Evolutionary conservation across 148 eudicot species (phyloP), one percentile per base, ranked within the genome.

Genomic region (Agrostemma githago): DNA sequence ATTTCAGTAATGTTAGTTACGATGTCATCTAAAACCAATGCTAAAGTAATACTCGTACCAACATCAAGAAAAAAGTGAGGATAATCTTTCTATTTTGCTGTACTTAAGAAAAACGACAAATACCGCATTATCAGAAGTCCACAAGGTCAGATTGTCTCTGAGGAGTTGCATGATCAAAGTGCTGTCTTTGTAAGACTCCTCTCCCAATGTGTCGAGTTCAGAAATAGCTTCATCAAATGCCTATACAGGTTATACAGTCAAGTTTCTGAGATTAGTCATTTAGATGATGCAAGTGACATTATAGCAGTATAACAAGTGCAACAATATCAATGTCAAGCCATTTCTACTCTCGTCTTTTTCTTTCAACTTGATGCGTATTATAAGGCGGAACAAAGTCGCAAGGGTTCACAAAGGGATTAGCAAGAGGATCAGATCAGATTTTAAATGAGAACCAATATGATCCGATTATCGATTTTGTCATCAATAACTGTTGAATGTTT

Each of bases 131-230:
- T 88, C 92, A 26, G 92, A 88, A 66, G 92, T 88, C 92, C 92
- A 88, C 74, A 88, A 76, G 68, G 92, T 88, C 76, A 88, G 72
- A 79, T 88, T 88, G 82, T 88, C 92, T 5, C 92, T 80, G 39
- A 88, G 92, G 63, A 88, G 92, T 77, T 88, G 92, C 92, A 88
- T 88, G 74, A 88, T 88, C 83, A 86, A 77, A 59, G 92, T 88
- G 84, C 92, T 88, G 71, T 88, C 92, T 83, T 88, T 88, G 88
- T 88, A 88, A 40, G 92, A 88, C 63, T 88, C 92, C 83, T 88
- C 92, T 12, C 92, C 92, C 81, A 88, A 73, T 41, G 92, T 88
- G 62, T 88, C 92, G 59, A 88, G 77, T 83, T 88, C 92, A 39
- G 92, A 77, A 59, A 88, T 88, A 17, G 92, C 92, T 83, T 88